A percentile compares a stretch with the other conserved stretches of the same genome.
These are phyloP conservation scores for Rhizophagus sp. DNA, from an alignment of 192 early-diverging fungal species.

Conservation along the genomic window DNA sequence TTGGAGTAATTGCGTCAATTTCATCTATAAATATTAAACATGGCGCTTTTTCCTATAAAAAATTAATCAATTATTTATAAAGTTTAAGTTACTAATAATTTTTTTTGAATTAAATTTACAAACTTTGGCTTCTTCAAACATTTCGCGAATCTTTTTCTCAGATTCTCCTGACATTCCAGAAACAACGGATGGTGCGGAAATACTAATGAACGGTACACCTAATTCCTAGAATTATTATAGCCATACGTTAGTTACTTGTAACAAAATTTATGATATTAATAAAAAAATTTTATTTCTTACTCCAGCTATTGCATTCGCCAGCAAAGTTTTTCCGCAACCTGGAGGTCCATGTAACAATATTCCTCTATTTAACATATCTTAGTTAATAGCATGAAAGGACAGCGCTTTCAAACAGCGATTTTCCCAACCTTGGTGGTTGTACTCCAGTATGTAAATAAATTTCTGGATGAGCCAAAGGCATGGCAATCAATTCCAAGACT, in stretches of 20 bases:
- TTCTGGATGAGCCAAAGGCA: conserved; percentile 94
- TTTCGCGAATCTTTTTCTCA: conserved; percentile 96
- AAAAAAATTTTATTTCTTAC: conserved; percentile 33
- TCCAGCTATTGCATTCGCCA: conserved; percentile 97
- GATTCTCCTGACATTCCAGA: conserved; percentile 99
- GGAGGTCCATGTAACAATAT: conserved; percentile 95
- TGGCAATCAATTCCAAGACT: conserved; percentile 86
- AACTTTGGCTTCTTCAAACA: conserved; percentile 93
- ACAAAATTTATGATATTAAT: neutral
- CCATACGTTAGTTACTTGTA: neutral
- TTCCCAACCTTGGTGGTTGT: conserved; percentile 66
- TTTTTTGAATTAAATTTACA: neutral
- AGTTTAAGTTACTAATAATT: no score
- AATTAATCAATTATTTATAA: no score
- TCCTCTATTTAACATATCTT: conserved; percentile 53
- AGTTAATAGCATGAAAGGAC: neutral
- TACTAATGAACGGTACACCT: conserved; percentile 87
- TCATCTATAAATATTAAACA: conserved; percentile 97
- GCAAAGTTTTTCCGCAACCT: conserved; percentile 94
- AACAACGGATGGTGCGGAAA: conserved; percentile 92
- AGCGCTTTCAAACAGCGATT: neutral
- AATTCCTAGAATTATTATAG: conserved; percentile 59
- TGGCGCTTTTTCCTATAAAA: conserved; percentile 58
- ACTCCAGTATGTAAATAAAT: conserved; percentile 91
- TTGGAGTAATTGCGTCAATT: conserved; percentile 95